Base-by-base conservation (phyloP, 1,284 basidiomycete species). In the Ceratobasidium papillatum region DNA sequence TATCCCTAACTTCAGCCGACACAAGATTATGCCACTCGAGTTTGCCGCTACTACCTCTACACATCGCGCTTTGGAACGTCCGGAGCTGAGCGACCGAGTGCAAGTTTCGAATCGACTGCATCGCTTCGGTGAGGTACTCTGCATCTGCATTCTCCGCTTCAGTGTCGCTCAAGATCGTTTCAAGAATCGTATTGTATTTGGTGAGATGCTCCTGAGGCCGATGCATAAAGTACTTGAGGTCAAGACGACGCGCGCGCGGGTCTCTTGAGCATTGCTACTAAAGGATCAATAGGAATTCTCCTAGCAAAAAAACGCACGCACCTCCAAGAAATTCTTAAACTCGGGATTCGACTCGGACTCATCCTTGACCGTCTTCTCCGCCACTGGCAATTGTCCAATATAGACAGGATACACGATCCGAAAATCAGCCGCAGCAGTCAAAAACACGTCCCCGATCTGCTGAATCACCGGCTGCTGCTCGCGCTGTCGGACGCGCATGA, bases 21-120 rank as follows among this genome's bases (percentile, higher is more conserved):
- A 98, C 93, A 4, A 98, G 84, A 80, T 96, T 91, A 75, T 92
- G 88, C 96, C 96, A 99, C 75, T 95, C 91, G 83, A 92, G 89
- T 80, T 91, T 93, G 1, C 85, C 87, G 0, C 89, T 90, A 30
- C 85, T 85, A 0, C 94, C 94, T 76, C 89, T 88, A 3, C 92
- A 89, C 90, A 94, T 94, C 2, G 92, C 91, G 34, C 88, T 88
- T 80, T 97, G 95, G 87, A 94, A 97, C 2, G 94, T 93, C 79
- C 90, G 88, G 27, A 96, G 83, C 81, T 94, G 91, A 1, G 92
- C 90, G 1, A 93, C 87, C 32, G 87, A 87, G 76, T 94, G 92
- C 72, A 96, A 82, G 79, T 89, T 90, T 79, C 90, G 90, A 79
- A 96, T 92, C 1, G 91, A 89, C 64, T 88, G 85, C 66, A 93